Base-by-base conservation (phyloP, 2,329 filamentous ascomycete species). In the Ascochyta clinopodiicola region DNA sequence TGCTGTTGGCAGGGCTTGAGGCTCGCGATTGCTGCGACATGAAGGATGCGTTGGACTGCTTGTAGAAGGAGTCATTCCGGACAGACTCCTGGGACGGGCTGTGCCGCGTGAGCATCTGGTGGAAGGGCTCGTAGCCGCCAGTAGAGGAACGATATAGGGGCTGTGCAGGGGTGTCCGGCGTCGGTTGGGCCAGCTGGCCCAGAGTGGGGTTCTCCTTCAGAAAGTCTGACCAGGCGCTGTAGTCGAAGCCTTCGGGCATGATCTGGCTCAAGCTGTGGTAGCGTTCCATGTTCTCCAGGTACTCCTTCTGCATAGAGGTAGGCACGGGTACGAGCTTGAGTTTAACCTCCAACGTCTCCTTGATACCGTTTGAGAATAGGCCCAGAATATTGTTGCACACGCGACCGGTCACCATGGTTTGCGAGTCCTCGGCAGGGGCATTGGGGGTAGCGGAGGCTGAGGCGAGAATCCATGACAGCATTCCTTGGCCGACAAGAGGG, bases 291-390 rank as follows among this genome's bases (percentile, higher is more conserved):
- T 79, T 86, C 62, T 82, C 82, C 37, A 84, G 71, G 64, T 86
- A 86, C 74, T 87, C 84, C 59, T 79, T 84, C 71, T 87, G 84
- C 60, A 84, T 74, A 29, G 82, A 82, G 47, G 84, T 90, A 17
- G 88, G 83, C 32, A 96, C 88, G 15, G 89, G 88, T 2, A 92
- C 89, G 52, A 99, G 82, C 71, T 91, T 92, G 58, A 99, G 82
- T 74, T 90, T 96, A 62, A 99, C 94, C 78, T 99, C 95, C 56
- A 99, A 79, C 0, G 91, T 98, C 76, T 98, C 93, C 64, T 88
- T 89, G 56, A 88, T 84, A 29, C 91, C 92, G 67, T 90, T 91
- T 35, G 87, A 88, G 72, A 98, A 96, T 22, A 97, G 81, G 9
- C 90, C 91, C 40, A 96, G 81, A 39, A 92, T 79, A 72, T 96